A percentile compares a stretch with the other conserved stretches of the same genome.
phyloP scores from a whole-genome alignment of 305 asterid genomes.

The Solanum chacoense region DNA sequence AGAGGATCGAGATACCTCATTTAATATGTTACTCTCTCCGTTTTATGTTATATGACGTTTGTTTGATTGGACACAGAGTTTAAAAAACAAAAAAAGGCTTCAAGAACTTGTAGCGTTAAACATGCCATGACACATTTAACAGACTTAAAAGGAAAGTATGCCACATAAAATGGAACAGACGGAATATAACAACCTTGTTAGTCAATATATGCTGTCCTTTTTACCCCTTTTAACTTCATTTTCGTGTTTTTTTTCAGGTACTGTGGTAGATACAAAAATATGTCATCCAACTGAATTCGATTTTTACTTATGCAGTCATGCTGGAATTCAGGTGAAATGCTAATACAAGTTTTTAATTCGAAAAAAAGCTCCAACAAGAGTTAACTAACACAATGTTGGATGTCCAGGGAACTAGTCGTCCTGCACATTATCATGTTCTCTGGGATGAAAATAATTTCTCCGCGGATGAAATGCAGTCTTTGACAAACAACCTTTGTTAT shows the following conservation, averaged over 20 bases:
- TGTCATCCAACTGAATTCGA: constrained; percentile 48
- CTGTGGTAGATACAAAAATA: constrained; percentile 40
- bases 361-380: background rate
- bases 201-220: background rate
- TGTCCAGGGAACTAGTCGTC: constrained; percentile 39
- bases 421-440: constrained; percentile 38
- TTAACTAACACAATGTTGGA: background rate
- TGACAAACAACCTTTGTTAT: constrained; percentile 37
- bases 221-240: background rate
- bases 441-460: constrained; percentile 39
- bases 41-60: background rate
- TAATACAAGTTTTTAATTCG: background rate
- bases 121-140: background rate
- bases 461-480: constrained; percentile 34
- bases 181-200: background rate
- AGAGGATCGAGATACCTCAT: background rate
- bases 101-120: background rate
- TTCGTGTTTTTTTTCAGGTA: constrained; percentile 16
- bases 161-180: background rate
- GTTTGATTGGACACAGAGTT: background rate
- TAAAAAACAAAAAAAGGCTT: background rate
- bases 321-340: constrained; percentile 31
- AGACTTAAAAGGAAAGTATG: background rate
- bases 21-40: background rate
- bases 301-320: constrained; percentile 41